Evolutionary conservation across 2,329 filamentous ascomycete species (phyloP), one percentile per base, ranked within the genome.

Genomic region (Hawksworthiomyces lignivorus): DNA sequence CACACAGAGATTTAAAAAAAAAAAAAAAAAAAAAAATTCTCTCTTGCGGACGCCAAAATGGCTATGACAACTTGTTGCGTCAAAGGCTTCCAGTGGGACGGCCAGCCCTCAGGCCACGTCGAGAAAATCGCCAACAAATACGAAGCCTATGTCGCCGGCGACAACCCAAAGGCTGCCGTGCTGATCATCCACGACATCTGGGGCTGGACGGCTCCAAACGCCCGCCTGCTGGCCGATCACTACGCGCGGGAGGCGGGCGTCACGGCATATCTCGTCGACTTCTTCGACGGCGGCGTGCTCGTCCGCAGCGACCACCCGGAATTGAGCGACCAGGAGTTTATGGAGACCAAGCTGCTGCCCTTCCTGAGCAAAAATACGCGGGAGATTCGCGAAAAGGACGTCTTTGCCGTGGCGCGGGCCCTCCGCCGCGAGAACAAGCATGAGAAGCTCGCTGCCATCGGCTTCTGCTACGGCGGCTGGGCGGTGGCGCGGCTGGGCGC

Each of bases 391-490:
- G 53, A 52, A 30, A 62, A 64, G 3, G 61, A 67, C 39, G 62
- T 72, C 24, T 52, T 64, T 24, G 55, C 48, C 4, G 63, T 54
- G 22, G 65, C 65, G 4, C 48, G 51, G 26, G 57, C 56, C 1
- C 54, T 71, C 35, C 53, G 59, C 4, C 47, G 55, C 9, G 50
- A 56, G 39, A 56, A 64, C 48, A 48, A 50, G 5, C 45, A 45
- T 34, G 12, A 17, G 2, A 62, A 56, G 27, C 46, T 71, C 10
- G 70, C 56, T 4, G 69, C 66, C 0, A 54, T 70, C 3, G 71
- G 70, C 2, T 74, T 61, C 49, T 74, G 71, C 55, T 74, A 63
- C 40, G 70, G 71, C 12, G 69, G 68, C 6, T 75, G 71, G 72
- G 71, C 65, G 1, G 59, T 58, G 4, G 65, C 72, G 43, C 63